These are phyloP conservation scores for Candida yuanshanica DNA, from an alignment of 805 yeast species.

Conservation along the genomic window DNA sequence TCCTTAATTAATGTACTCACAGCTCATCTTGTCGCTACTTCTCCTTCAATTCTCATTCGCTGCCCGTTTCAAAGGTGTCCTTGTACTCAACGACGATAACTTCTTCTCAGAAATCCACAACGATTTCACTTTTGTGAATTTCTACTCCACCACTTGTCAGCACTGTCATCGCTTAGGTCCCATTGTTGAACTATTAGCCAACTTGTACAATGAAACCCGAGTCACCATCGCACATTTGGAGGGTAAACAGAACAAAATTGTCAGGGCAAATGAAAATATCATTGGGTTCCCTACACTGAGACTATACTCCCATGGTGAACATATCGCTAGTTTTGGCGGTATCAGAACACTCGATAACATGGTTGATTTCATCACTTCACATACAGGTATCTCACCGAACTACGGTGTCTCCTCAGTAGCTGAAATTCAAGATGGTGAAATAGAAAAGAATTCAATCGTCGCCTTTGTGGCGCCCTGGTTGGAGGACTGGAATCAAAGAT, in stretches of 20 bases:
- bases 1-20: not conserved
- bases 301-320: constrained; percentile 38
- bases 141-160: constrained; percentile 40
- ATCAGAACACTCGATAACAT: constrained; percentile 28
- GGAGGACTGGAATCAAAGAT: constrained; percentile 27
- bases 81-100: constrained; percentile 20
- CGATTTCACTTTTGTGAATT: constrained; percentile 21
- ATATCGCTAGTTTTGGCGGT: constrained; percentile 33
- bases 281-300: constrained; percentile 44
- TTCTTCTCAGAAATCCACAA: constrained; percentile 15
- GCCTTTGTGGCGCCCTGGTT: constrained; percentile 34
- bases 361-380: constrained; percentile 26
- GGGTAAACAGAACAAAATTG: constrained; percentile 28
- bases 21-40: not conserved
- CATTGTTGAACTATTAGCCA: constrained; percentile 36
- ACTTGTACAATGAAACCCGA: constrained; percentile 34
- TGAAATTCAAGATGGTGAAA: constrained; percentile 10
- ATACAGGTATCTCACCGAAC: constrained; percentile 29
- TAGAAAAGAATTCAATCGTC: constrained; percentile 19
- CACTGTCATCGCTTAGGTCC: constrained; percentile 44
- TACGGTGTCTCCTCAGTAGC: constrained; percentile 24
- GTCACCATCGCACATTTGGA: constrained; percentile 32
- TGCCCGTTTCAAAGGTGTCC: constrained; percentile 11
- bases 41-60: not conserved
- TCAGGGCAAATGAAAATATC: constrained; percentile 35